These are phyloP conservation scores for Candida tropicalis DNA, from an alignment of 1,139 yeast species.

Conservation along the genomic window DNA sequence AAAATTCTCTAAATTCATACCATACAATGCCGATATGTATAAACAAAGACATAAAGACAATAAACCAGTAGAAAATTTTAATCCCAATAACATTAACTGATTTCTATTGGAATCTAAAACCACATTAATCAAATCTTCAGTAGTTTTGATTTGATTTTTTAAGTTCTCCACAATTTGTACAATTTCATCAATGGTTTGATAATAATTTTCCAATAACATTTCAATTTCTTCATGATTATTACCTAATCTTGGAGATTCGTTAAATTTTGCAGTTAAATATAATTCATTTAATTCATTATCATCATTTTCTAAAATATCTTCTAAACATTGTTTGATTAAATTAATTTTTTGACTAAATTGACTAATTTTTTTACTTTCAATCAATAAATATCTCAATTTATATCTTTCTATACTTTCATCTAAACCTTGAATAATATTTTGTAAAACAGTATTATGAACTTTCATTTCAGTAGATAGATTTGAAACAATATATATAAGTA, in stretches of 20 bases:
- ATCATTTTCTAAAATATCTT: slow-evolving; percentile 42
- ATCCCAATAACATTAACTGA: slow-evolving; percentile 49
- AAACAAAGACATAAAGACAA: slow-evolving; percentile 43
- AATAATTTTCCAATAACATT: slow-evolving; percentile 45
- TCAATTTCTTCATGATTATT: slow-evolving; percentile 48
- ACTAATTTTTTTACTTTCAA: slow-evolving; percentile 46
- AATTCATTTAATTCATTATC: slow-evolving; percentile 42
- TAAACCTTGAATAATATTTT: slow-evolving; percentile 37
- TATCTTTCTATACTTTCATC: slow-evolving; percentile 45
- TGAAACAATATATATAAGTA: slow-evolving; percentile 40
- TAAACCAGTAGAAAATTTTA: slow-evolving; percentile 45
- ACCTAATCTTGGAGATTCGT: slow-evolving; percentile 28
- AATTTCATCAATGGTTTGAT: slow-evolving; percentile 46
- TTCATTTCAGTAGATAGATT: slow-evolving; percentile 46
- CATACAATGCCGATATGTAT: slow-evolving; percentile 46
- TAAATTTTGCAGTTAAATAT: slow-evolving; percentile 35
- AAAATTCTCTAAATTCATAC: slow-evolving; percentile 82
- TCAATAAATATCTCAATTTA: slow-evolving; percentile 42
- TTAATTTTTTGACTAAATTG: slow-evolving; percentile 47
- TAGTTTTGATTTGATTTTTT: slow-evolving; percentile 44
- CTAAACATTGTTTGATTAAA: slow-evolving; percentile 42
- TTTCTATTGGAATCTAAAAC: slow-evolving; percentile 50
- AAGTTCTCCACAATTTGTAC: slow-evolving; percentile 48
- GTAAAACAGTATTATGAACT: slow-evolving; percentile 44
- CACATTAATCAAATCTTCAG: slow-evolving; percentile 49